These are phyloP conservation scores for Barnettozyma californica DNA, from an alignment of 805 yeast species.

Conservation along the genomic window DNA sequence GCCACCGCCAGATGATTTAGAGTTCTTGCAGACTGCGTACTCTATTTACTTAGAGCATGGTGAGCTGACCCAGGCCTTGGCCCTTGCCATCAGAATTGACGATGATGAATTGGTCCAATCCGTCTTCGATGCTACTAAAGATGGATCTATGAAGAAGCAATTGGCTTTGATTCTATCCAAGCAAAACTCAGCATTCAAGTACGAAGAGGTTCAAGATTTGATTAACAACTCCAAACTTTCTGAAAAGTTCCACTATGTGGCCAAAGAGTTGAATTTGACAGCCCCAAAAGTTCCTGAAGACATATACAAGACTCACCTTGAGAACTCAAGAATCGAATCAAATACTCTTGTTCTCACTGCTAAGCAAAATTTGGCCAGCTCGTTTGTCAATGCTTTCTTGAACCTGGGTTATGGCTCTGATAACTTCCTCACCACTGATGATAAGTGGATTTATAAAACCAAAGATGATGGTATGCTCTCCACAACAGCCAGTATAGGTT, in stretches of 20 bases:
- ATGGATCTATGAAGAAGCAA: slow-evolving; percentile 75
- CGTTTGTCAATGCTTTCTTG: slow-evolving; percentile 89
- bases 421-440: slow-evolving; percentile 71
- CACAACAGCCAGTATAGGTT: slow-evolving; percentile 87
- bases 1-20: slow-evolving; percentile 89
- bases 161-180: slow-evolving; percentile 83
- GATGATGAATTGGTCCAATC: slow-evolving; percentile 70
- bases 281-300: slow-evolving; percentile 95
- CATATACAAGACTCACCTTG: slow-evolving; percentile 85
- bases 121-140: slow-evolving; percentile 78
- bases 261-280: slow-evolving; percentile 79
- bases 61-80: slow-evolving; percentile 83
- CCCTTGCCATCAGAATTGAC: slow-evolving; percentile 84
- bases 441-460: slow-evolving; percentile 87
- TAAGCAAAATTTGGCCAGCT: slow-evolving; percentile 88
- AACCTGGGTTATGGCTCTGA: slow-evolving; percentile 90
- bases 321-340: slow-evolving; percentile 46
- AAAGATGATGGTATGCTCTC: slow-evolving; percentile 89
- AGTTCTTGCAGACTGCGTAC: slow-evolving; percentile 84
- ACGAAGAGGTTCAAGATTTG: slow-evolving; percentile 74
- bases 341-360: slow-evolving; percentile 66
- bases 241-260: slow-evolving; percentile 74
- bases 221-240: slow-evolving; percentile 74
- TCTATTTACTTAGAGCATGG: slow-evolving; percentile 74
- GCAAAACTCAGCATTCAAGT: slow-evolving; percentile 77